Base-by-base conservation (phyloP, 352 stramenopile species). In the Phytophthora aleatoria region DNA sequence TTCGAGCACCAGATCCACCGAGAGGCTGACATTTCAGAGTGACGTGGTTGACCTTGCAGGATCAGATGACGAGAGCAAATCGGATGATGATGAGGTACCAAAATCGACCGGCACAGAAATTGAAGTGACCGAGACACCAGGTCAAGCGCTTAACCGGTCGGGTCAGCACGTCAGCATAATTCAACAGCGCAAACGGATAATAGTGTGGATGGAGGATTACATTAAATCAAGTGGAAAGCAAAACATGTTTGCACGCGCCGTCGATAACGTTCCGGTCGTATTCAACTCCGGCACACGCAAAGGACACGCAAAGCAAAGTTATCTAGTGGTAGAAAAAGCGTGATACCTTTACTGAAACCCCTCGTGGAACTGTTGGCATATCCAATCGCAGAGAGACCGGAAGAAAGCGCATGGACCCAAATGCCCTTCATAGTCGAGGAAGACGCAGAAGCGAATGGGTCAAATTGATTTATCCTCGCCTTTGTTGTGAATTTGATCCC, bases 201-300 rank as follows among this genome's bases (percentile, higher is more conserved):
- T 20, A 20, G 20, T 0, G 20, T 49, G 42, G 42, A 49, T 49
- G 42, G 4, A 31, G 5, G 3, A 49, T 2, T 49, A 16, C 15
- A 20, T 31, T 4, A 30, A 49, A 7, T 6, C 8, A 49, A n/a
- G 31, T 3, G 24, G 9, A 12, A 31, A 31, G 8, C 33, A 31
- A 20, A 28, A 31, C 42, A 49, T 33, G 42, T 33, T 49, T 10
- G 20, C 42, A 2, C 10, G 24, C 15, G 16, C 41, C 4, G 41
- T 49, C 8, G 42, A 49, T 5, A 3, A 31, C 5, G 33, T 49
- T 31, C 20, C 42, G 1, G n/a, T 12, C 5, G 11, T 49, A 3
- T 31, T 49, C 20, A 49, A 49, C 42, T 49, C 42, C n/a, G 7
- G 16, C 12, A 49, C 42, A 33, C 10, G 42, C 12, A 49, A 49